Percentiles rank a stretch among this genome's conserved stretches.
Evolutionary conservation across 257 asterid species (phyloP).

Genomic region (Osmanthus fragrans): DNA sequence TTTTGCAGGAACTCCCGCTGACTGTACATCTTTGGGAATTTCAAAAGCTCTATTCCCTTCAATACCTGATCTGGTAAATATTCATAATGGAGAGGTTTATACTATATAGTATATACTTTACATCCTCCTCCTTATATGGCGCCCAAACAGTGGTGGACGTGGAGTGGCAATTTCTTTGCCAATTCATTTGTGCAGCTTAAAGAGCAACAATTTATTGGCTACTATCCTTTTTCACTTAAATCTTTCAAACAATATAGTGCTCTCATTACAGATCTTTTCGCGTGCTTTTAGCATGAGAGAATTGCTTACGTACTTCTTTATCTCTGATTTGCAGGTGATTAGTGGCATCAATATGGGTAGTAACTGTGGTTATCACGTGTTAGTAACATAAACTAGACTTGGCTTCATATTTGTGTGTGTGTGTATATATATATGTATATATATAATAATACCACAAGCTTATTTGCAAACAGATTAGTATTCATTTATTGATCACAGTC

Average conservation of each 20-base stretch:
- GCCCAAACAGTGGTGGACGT: neutral
- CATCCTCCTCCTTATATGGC: neutral
- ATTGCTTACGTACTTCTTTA: conserved; percentile 14
- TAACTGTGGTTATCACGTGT: conserved; percentile 87
- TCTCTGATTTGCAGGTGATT: conserved; percentile 60
- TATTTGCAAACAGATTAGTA: neutral
- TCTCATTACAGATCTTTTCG: neutral
- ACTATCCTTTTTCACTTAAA: conserved; percentile 7
- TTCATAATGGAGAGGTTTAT: neutral
- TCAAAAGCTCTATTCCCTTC: conserved; percentile 67
- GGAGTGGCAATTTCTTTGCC: neutral
- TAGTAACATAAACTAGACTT: conserved; percentile 32
- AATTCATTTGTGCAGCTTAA: conserved; percentile 7
- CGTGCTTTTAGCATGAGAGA: neutral
- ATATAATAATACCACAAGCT: neutral
- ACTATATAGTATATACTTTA: neutral
- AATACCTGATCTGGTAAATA: conserved; percentile 77
- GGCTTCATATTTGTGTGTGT: neutral
- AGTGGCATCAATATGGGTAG: conserved; percentile 93
- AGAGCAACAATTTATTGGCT: conserved; percentile 8
- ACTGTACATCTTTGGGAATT: conserved; percentile 81
- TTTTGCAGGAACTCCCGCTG: conserved; percentile 80
- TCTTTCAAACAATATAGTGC: neutral
- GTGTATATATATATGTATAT: no score
- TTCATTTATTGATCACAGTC: neutral